Percentiles rank a stretch among this genome's conserved stretches.
phyloP scores from a whole-genome alignment of 257 asterid genomes.

The Prunella vulgaris region DNA sequence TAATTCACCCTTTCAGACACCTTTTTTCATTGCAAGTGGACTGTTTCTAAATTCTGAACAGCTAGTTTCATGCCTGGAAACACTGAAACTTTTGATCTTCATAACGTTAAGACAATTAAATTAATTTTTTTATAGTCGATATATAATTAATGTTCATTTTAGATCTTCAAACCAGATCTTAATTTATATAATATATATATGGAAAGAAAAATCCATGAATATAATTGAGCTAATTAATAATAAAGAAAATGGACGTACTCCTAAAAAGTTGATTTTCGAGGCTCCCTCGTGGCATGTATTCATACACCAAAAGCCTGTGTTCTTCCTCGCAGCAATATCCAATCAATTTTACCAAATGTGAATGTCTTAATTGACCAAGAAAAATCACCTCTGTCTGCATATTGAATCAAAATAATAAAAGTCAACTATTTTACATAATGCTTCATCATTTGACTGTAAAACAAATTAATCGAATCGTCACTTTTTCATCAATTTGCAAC shows the following conservation, averaged over 20 bases:
- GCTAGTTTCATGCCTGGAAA: background rate
- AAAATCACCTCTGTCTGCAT: conserved; percentile 90
- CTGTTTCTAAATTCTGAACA: background rate
- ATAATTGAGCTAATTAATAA: no score
- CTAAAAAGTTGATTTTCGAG: conserved; percentile 85
- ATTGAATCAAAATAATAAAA: background rate
- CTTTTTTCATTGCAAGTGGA: conserved; percentile 1
- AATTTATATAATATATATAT: no score
- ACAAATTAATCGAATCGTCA: background rate
- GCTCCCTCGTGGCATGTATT: conserved; percentile 96
- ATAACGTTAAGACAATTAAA: no score
- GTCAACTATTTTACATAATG: background rate
- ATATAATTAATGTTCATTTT: no score
- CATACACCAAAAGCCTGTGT: conserved; percentile 83
- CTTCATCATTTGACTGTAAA: no score
- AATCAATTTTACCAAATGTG: conserved; percentile 78
- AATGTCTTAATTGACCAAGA: conserved; percentile 84
- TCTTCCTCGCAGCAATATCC: conserved; percentile 98
- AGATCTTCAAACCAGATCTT: no score
- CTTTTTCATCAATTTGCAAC: no score
- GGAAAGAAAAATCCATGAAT: no score
- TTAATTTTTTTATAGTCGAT: no score
- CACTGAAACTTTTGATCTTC: background rate
- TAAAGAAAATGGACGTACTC: conserved; percentile 41
- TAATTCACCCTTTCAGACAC: conserved; percentile 20